phyloP scores from a whole-genome alignment of 1,284 basidiomycete species.

The Sphaerobolus stellatus region DNA sequence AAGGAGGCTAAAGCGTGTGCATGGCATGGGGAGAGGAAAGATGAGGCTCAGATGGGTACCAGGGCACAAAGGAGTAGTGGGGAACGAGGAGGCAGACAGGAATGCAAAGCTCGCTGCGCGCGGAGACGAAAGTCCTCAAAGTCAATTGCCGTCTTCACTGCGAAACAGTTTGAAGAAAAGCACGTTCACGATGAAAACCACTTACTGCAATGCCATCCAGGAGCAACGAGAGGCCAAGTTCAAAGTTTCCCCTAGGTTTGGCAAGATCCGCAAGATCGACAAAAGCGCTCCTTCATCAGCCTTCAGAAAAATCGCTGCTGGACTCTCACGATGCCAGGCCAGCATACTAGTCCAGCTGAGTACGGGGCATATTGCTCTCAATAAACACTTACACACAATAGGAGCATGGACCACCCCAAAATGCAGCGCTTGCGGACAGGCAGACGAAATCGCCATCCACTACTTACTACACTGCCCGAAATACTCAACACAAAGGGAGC shows the following conservation, averaged over 20 bases:
- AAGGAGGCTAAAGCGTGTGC: not conserved
- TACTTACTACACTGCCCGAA: not conserved
- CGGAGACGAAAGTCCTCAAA: not conserved
- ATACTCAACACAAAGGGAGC: no score
- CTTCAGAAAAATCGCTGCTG: not conserved
- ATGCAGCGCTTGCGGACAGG: not conserved
- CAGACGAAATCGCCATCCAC: not conserved
- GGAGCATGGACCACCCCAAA: not conserved
- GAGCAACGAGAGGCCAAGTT: not conserved
- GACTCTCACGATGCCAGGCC: not conserved
- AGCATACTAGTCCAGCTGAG: not conserved
- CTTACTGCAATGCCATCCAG: not conserved
- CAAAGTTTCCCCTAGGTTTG: not conserved
- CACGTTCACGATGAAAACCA: not conserved
- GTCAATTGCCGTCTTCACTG: not conserved
- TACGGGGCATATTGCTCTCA: not conserved
- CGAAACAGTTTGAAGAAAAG: not conserved
- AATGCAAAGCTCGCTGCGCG: constrained; percentile 21
- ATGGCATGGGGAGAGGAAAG: not conserved
- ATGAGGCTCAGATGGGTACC: constrained; percentile 16
- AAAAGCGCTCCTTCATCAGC: not conserved
- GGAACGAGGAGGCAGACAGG: constrained; percentile 23
- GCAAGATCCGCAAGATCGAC: not conserved
- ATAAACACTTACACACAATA: not conserved
- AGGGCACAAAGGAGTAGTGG: constrained; percentile 18